Conservation (phyloP, 2,329 filamentous ascomycete species). For the Penicillium sp. region DNA sequence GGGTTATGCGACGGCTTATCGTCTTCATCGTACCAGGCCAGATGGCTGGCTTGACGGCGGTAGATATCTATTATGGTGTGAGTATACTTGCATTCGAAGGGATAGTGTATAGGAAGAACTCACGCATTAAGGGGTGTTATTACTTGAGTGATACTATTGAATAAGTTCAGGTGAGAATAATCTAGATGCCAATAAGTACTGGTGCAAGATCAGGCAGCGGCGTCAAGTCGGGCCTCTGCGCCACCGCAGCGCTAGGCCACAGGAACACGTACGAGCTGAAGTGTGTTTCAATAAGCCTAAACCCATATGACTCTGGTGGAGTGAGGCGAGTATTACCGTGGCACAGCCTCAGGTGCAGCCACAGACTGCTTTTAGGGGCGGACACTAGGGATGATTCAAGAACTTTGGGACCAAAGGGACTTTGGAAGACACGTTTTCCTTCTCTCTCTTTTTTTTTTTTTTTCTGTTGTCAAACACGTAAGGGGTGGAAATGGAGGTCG, state of each 20-base stretch:
- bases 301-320: neutral
- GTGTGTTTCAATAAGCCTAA: neutral
- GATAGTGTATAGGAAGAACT: neutral
- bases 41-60: constrained; percentile 33
- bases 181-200: neutral
- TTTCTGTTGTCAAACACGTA: neutral
- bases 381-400: neutral
- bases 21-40: constrained; percentile 42
- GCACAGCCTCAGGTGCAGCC: neutral
- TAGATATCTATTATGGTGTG: constrained; percentile 34
- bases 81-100: neutral
- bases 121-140: neutral
- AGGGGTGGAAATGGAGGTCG: neutral
- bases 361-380: neutral
- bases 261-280: neutral
- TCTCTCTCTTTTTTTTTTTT: neutral
- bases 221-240: neutral
- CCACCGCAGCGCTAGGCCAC: neutral
- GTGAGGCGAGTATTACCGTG: neutral
- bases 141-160: neutral
- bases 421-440: neutral
- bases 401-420: neutral
- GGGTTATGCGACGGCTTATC: constrained; percentile 38
- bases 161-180: neutral
- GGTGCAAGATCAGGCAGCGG: too few species aligned